phyloP scores from a whole-genome alignment of 1,284 basidiomycete species.

The Ustilago trichophora region DNA sequence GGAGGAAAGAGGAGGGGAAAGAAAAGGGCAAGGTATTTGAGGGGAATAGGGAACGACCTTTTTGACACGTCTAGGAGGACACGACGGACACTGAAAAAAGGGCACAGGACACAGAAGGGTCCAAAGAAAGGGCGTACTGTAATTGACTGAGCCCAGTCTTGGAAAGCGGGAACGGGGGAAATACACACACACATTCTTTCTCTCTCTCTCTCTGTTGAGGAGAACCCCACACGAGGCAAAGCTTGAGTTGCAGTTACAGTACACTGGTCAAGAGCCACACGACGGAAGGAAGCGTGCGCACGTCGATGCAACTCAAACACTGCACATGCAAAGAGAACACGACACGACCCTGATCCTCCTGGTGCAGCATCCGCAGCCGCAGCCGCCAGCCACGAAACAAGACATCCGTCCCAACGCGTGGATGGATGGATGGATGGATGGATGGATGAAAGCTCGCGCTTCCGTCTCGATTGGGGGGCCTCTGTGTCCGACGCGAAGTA shows the following conservation, averaged over 20 bases:
- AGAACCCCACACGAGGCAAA: no score
- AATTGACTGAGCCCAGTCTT: no score
- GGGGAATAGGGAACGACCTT: background rate
- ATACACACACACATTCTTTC: no score
- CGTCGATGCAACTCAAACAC: background rate
- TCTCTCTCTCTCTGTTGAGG: no score
- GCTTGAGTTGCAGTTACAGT: no score
- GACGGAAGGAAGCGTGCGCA: background rate
- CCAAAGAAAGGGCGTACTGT: no score
- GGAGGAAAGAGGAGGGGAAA: background rate
- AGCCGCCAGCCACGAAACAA: background rate
- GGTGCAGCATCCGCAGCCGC: background rate
- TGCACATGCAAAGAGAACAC: conserved; percentile 9
- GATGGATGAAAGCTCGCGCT: no score
- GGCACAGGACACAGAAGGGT: no score
- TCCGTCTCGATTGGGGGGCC: no score
- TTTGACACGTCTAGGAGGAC: conserved; percentile 24
- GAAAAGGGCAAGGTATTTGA: conserved; percentile 19
- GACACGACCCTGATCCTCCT: conserved; percentile 11
- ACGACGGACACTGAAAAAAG: conserved; percentile 24
- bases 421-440: no score
- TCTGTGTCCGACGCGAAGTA: no score
- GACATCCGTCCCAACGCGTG: background rate
- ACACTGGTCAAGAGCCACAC: background rate
- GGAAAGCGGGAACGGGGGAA: no score